phyloP scores from a whole-genome alignment of 2,329 filamentous ascomycete species.

The Diaporthe citriasiana region DNA sequence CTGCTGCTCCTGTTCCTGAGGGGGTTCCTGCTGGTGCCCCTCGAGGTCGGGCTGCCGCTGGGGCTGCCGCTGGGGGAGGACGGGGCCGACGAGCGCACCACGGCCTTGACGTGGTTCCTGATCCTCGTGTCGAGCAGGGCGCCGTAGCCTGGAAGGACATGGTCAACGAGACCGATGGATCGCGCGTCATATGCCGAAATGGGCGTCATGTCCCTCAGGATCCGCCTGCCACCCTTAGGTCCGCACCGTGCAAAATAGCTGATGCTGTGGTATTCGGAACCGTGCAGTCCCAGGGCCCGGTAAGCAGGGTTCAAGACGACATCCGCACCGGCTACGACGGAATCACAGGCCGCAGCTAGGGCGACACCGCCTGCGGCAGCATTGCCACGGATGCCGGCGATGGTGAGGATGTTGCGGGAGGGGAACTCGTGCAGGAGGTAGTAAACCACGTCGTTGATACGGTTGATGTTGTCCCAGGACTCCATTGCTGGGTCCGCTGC shows the following conservation, averaged over 20 bases:
- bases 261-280: constrained; percentile 59
- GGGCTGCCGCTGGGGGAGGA: constrained; percentile 9
- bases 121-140: constrained; percentile 53
- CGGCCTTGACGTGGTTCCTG: constrained; percentile 51
- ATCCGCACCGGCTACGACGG: constrained; percentile 54
- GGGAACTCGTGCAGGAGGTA: constrained; percentile 56
- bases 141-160: constrained; percentile 53
- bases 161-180: constrained; percentile 55
- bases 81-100: constrained; percentile 45
- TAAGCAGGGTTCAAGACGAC: constrained; percentile 60
- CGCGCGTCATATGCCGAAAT: constrained; percentile 55
- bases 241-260: constrained; percentile 57
- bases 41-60: constrained; percentile 1
- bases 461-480: constrained; percentile 60
- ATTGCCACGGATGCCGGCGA: constrained; percentile 57
- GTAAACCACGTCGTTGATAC: constrained; percentile 58
- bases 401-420: constrained; percentile 52
- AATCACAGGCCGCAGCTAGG: constrained; percentile 55
- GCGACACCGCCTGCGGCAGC: constrained; percentile 60
- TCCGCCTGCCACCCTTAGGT: constrained; percentile 47
- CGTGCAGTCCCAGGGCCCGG: constrained; percentile 53
- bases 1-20: constrained; percentile 10
- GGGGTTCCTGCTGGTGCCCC: neutral
- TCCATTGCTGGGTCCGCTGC: constrained; percentile 54
- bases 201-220: constrained; percentile 55